Base-by-base conservation (phyloP, 345 rosid genomes). In the Physaria fendleri region DNA sequence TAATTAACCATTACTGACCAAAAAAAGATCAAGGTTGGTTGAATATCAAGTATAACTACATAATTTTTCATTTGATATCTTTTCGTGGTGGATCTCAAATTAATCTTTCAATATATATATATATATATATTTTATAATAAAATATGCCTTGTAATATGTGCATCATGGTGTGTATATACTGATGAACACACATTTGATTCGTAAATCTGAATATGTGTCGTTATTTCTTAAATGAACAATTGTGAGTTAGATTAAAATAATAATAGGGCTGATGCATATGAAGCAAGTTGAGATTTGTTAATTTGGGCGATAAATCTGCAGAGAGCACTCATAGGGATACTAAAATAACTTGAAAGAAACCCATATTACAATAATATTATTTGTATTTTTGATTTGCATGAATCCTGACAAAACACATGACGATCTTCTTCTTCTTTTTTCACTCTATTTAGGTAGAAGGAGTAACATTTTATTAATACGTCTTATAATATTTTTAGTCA, bases 281-380 rank as follows among this genome's bases (percentile, higher is more conserved):
- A 18, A 22, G 29, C 5, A 24, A 43, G 32, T 15, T 8, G 61
- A 42, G 61, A 18, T 54, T 53, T 53, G 45, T 34, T 33, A 45
- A 16, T 54, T 44, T 54, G 69, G 62, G 30, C 62, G 62, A 38
- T 54, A 55, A 65, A 43, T 22, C 53, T 54, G 53, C 38, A 44
- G 47, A 44, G 47, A 35, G 13, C 30, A 53, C 45, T 44, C 54
- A 42, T 64, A 35, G 69, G 61, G 61, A 43, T 20, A 20, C 62
- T 64, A 43, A 43, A 53, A 8, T 43, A 64, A 43, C 27, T 43
- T 17, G 35, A 12, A 51, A 42, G 20, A 53, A 14, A 23, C 3
- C 5, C 9, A 51, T 40, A 20, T 50, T 50, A 40, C 17, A 41
- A 11, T 33, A 21, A 23, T 33, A 46, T 46, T 35, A 15, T 16